Evolutionary conservation across 2,329 filamentous ascomycete species (phyloP).

Genomic region (Dothideomycetes sp.): DNA sequence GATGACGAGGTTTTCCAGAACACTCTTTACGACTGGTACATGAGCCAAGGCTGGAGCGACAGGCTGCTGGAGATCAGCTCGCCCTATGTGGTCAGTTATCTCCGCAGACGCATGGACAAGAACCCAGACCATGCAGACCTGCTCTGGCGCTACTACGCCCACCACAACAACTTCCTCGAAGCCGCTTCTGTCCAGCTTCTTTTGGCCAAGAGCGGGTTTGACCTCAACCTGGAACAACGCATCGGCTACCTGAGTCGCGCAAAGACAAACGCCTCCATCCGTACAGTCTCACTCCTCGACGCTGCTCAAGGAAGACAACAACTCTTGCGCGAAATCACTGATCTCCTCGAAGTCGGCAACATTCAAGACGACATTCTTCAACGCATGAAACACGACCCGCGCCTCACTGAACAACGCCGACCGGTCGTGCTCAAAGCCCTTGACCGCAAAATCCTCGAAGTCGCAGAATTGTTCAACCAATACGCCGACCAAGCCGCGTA

Average conservation of each 20-base stretch:
- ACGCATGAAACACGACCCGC: constrained; percentile 61
- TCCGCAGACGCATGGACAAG: constrained; percentile 64
- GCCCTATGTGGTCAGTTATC: constrained; percentile 75
- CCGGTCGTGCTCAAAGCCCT: constrained; percentile 57
- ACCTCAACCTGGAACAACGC: constrained; percentile 69
- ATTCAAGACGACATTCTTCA: constrained; percentile 89
- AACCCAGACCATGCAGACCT: constrained; percentile 77
- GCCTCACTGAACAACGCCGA: constrained; percentile 56
- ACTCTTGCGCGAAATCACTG: constrained; percentile 73
- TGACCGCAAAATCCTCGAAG: constrained; percentile 65
- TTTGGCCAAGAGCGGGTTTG: constrained; percentile 74
- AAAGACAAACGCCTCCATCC: constrained; percentile 83
- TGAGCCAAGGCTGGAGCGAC: constrained; percentile 73
- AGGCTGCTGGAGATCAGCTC: constrained; percentile 78
- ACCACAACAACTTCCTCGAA: constrained; percentile 72
- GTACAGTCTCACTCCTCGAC: constrained; percentile 61
- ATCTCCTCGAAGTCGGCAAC: constrained; percentile 83
- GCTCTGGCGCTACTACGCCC: constrained; percentile 85
- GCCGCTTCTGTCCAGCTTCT: constrained; percentile 79
- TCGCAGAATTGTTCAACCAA: constrained; percentile 85
- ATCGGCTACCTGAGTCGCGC: constrained; percentile 86
- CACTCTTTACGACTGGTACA: constrained; percentile 97
- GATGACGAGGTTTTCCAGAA: constrained; percentile 92
- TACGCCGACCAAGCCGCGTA: constrained; percentile 89
- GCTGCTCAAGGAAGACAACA: constrained; percentile 59